Evolutionary conservation across 2,329 filamentous ascomycete species (phyloP).

Genomic region (Calonectria hongkongensis): DNA sequence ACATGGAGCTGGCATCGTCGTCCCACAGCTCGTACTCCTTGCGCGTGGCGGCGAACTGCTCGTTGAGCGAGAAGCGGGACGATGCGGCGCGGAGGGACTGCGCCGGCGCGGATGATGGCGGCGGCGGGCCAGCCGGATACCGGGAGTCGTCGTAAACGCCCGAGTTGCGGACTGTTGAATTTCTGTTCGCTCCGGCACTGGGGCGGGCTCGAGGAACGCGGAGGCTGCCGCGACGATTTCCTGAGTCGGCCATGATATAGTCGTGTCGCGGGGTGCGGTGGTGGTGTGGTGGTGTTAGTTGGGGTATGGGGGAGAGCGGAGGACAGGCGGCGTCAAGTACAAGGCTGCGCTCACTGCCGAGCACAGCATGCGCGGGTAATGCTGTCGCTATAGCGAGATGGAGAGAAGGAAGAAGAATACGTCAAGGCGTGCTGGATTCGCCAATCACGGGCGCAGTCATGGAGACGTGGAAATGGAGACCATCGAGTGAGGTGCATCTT

Average conservation of each 20-base stretch:
- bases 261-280: neutral
- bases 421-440: conserved; percentile 42
- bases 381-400: neutral
- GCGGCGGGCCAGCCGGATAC: conserved; percentile 39
- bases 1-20: conserved; percentile 67
- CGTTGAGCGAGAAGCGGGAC: conserved; percentile 68
- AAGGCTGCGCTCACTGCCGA: neutral
- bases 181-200: conserved; percentile 42
- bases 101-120: conserved; percentile 32
- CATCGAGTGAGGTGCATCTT: conserved; percentile 42
- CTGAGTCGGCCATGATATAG: conserved; percentile 53
- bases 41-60: conserved; percentile 69
- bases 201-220: conserved; percentile 54
- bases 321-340: conserved; percentile 10
- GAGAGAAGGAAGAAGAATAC: conserved; percentile 7
- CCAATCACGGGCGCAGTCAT: conserved; percentile 48
- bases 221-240: conserved; percentile 54
- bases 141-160: conserved; percentile 50
- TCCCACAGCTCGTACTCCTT: conserved; percentile 68
- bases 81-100: conserved; percentile 59
- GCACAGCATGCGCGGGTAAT: neutral
- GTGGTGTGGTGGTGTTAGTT: conserved; percentile 23
- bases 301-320: conserved; percentile 13
- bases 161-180: conserved; percentile 54
- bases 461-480: conserved; percentile 42